Conservation (phyloP, 495 filamentous ascomycete genomes). For the Copromyces sp. region DNA sequence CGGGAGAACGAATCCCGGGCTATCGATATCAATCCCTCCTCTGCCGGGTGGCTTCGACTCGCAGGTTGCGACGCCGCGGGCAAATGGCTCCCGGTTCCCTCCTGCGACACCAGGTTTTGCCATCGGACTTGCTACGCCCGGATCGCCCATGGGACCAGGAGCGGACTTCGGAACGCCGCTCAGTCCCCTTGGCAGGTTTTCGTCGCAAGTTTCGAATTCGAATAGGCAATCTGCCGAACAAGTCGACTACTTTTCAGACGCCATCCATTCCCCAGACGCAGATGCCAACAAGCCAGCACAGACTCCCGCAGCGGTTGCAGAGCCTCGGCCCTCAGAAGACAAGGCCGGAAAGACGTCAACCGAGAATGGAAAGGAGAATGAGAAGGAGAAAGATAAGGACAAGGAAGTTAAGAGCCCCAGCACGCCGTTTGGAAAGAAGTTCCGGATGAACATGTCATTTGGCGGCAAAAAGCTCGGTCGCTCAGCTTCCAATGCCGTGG, state of each 20-base stretch:
- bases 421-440: constrained; percentile 75
- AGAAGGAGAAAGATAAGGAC: constrained; percentile 52
- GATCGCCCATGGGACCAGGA: constrained; percentile 25
- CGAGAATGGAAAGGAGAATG: constrained; percentile 27
- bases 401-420: constrained; percentile 61
- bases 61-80: constrained; percentile 51
- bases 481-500: constrained; percentile 54
- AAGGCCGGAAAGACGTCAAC: constrained; percentile 26
- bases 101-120: constrained; percentile 60
- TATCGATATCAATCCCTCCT: constrained; percentile 61
- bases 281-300: constrained; percentile 19
- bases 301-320: constrained; percentile 17
- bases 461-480: constrained; percentile 71
- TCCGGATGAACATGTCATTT: constrained; percentile 74
- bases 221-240: constrained; percentile 30
- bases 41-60: constrained; percentile 31
- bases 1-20: constrained; percentile 46
- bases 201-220: constrained; percentile 15
- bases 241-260: constrained; percentile 38
- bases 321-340: constrained; percentile 19
- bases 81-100: constrained; percentile 46
- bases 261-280: constrained; percentile 31
- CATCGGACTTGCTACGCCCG: constrained; percentile 73
- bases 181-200: constrained; percentile 30
- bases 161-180: constrained; percentile 27